phyloP scores from a whole-genome alignment of 148 eudicot species.

The Arctostaphylos glauca region DNA sequence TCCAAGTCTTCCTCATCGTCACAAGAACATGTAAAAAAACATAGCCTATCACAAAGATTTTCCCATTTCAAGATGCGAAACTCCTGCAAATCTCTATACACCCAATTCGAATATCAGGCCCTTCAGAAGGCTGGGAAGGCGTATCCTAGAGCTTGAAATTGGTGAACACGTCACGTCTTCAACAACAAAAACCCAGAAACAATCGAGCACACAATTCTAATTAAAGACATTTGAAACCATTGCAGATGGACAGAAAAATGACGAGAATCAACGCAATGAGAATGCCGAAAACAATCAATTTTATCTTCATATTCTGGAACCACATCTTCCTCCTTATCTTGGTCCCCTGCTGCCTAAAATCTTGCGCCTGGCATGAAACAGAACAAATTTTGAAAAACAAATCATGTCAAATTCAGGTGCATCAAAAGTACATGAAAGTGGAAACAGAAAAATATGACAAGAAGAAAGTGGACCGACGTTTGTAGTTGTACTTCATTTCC shows the following conservation, averaged over 20 bases:
- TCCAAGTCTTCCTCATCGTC: not conserved
- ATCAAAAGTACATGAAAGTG: not conserved
- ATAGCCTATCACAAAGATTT: not conserved
- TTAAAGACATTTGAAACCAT: slow-evolving; percentile 25
- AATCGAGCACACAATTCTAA: not conserved
- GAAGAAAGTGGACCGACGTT: not conserved
- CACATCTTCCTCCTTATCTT: slow-evolving; percentile 44
- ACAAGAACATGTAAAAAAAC: not conserved
- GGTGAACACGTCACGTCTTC: not conserved
- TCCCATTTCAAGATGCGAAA: not conserved
- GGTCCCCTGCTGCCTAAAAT: slow-evolving; percentile 44
- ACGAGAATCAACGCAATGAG: slow-evolving; percentile 26
- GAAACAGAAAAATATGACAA: not conserved
- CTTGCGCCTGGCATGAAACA: slow-evolving; percentile 34
- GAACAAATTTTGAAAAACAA: not conserved
- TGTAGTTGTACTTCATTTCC: not conserved
- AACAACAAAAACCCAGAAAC: not conserved
- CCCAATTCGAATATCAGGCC: not conserved
- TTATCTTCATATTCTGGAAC: slow-evolving; percentile 47
- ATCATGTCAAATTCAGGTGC: not conserved
- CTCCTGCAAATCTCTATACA: slow-evolving; percentile 15
- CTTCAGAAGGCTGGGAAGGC: slow-evolving; percentile 4
- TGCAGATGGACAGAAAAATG: slow-evolving; percentile 38
- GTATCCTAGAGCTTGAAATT: not conserved
- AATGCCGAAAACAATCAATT: slow-evolving; percentile 33